These are phyloP conservation scores for Dioscorea dumetorum DNA, from an alignment of 106 monocot species.

Conservation along the genomic window DNA sequence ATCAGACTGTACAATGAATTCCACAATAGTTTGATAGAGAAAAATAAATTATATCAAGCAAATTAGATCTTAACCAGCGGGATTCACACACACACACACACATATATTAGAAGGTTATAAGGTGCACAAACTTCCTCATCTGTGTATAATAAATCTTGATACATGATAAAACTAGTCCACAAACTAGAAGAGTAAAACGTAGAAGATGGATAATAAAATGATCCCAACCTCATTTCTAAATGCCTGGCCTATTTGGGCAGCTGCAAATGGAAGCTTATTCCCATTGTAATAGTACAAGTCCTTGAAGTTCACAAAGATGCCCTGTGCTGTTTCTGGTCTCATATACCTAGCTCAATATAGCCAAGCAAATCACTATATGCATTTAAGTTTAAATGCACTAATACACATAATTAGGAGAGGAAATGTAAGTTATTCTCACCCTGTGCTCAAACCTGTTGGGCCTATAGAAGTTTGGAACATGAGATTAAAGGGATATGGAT, in stretches of 20 bases:
- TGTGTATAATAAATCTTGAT: no score
- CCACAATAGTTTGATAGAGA: no score
- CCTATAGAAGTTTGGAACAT: slow-evolving; percentile 99
- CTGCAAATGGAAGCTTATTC: slow-evolving; percentile 93
- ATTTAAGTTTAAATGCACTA: background rate
- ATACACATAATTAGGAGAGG: background rate
- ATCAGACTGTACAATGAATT: no score
- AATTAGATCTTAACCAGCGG: no score
- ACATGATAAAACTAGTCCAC: background rate
- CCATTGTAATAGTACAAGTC: slow-evolving; percentile 96
- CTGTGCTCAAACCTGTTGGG: slow-evolving; percentile 59
- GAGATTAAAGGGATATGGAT: slow-evolving; percentile 95
- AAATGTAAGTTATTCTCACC: slow-evolving; percentile 31
- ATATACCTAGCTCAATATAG: slow-evolving; percentile 51
- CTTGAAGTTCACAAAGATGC: slow-evolving; percentile 96
- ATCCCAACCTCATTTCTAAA: slow-evolving; percentile 89
- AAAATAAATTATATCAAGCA: no score
- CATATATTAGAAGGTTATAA: no score
- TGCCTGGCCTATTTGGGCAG: slow-evolving; percentile 90
- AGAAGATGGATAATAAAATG: background rate
- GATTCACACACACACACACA: no score
- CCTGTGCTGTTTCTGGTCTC: slow-evolving; percentile 97
- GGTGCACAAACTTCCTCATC: no score
- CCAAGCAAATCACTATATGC: background rate
- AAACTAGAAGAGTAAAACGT: background rate